Base-by-base conservation (phyloP, 106 monocot genomes). In the Allium cepa region DNA sequence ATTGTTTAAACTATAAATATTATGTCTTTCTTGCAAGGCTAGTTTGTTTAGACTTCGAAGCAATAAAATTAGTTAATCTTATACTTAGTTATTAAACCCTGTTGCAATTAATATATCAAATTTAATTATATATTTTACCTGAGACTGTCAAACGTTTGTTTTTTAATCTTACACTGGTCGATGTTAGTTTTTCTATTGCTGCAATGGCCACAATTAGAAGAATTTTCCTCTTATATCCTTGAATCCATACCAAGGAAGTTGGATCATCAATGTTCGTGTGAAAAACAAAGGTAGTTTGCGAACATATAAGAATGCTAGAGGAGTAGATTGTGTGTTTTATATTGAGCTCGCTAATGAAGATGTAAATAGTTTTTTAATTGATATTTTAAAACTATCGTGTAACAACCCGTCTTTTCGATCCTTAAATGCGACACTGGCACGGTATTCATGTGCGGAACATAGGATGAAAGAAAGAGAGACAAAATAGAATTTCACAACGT, bases 161-260 rank as follows among this genome's bases (percentile, higher is more conserved):
- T 22, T 22, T 1, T 22, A 22, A 22, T 22, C 22, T 22, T 22
- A 22, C 22, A 1, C 22, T 1, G 22, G 1, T 22, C 22, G 22
- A 22, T 22, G 22, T 22, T 22, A 22, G 22, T 0, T 22, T 22
- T 27, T 90, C 90, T 59, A 80, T 86, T 66, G 94, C 94, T 9
- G 63, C 87, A 48, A 49, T 87, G 82, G 71, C 90, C n/a, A 94
- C 90, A 87, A 84, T 82, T 18, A 87, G 90, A 57, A 90, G 94
- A 59, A 82, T 90, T 11, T 90, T 79, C 90, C 90, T 76, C 79
- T 94, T 49, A 80, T 85, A 12, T 85, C 94, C 16, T 79, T 94
- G 74, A 94, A 94, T 68, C 94, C 90, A 46, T 94, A 94, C 67
- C 90, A 94, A 70, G 94, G 94, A 7, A 90, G 69, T 53, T 94